These are phyloP conservation scores for Chalara sp. DNA, from an alignment of 2,329 filamentous ascomycete genomes.

Conservation along the genomic window DNA sequence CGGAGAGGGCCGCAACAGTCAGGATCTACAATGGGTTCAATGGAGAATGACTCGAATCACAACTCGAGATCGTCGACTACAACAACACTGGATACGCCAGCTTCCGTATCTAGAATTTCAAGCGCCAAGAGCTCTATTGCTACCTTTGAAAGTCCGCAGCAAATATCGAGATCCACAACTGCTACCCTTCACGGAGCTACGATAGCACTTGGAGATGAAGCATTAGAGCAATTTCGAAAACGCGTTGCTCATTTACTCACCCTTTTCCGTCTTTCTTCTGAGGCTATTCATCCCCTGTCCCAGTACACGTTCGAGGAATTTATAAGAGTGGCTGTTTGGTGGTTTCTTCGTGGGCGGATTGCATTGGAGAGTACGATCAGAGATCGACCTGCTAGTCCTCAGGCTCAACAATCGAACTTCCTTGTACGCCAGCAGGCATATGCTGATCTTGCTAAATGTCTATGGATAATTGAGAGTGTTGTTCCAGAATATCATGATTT, in stretches of 20 bases:
- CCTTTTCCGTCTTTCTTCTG: slow-evolving; percentile 71
- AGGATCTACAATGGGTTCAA: not conserved
- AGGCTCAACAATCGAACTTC: slow-evolving; percentile 46
- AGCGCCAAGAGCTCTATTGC: not conserved
- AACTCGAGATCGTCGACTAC: not conserved
- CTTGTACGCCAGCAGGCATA: slow-evolving; percentile 68
- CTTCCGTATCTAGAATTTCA: not conserved
- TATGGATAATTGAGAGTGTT: slow-evolving; percentile 65
- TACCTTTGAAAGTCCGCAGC: slow-evolving; percentile 5
- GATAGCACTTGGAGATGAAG: slow-evolving; percentile 42
- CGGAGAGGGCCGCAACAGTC: slow-evolving; percentile 3
- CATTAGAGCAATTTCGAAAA: slow-evolving; percentile 61
- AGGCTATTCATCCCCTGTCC: slow-evolving; percentile 61
- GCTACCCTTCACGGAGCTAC: slow-evolving; percentile 19
- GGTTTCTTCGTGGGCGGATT: slow-evolving; percentile 78
- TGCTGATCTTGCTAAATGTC: slow-evolving; percentile 75
- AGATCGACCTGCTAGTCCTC: slow-evolving; percentile 48
- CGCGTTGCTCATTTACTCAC: slow-evolving; percentile 69
- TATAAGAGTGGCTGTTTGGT: slow-evolving; percentile 73
- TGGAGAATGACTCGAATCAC: not conserved
- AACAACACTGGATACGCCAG: not conserved
- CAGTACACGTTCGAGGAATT: slow-evolving; percentile 60
- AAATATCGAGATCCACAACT: slow-evolving; percentile 10
- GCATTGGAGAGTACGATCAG: slow-evolving; percentile 68
- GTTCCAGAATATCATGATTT: slow-evolving; percentile 26